Evolutionary conservation across 805 yeast species (phyloP).

Genomic region (Candida caryicola): DNA sequence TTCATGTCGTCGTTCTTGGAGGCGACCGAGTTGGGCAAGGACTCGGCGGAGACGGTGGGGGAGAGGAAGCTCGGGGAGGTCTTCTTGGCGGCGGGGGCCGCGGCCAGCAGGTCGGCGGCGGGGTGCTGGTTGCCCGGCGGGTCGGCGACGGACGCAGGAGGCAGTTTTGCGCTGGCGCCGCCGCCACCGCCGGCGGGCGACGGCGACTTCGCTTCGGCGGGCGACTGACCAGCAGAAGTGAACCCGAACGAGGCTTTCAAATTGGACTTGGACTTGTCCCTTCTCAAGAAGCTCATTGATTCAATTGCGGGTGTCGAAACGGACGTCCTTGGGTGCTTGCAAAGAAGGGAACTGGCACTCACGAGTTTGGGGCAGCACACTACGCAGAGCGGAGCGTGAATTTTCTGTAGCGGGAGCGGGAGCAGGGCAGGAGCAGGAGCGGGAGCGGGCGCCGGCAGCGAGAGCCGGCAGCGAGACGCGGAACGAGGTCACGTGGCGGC

Average conservation of each 20-base stretch:
- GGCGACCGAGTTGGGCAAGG: slow-evolving; percentile 2
- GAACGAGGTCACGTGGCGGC: background rate
- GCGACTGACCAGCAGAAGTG: slow-evolving; percentile 11
- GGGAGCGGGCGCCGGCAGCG: no score
- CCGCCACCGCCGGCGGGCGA: slow-evolving; percentile 2
- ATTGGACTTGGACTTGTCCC: slow-evolving; percentile 21
- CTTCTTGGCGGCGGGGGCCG: background rate
- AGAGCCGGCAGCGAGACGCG: background rate
- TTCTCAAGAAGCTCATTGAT: slow-evolving; percentile 24
- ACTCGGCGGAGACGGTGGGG: slow-evolving; percentile 8
- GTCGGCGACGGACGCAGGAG: background rate
- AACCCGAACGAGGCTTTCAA: slow-evolving; percentile 7
- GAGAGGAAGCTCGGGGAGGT: slow-evolving; percentile 5
- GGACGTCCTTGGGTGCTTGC: background rate
- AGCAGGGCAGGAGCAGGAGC: no score
- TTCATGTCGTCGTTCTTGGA: slow-evolving; percentile 2
- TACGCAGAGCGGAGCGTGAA: no score
- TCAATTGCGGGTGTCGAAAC: background rate
- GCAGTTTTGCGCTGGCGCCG: background rate
- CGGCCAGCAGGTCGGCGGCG: background rate
- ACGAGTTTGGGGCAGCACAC: background rate
- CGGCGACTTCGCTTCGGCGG: background rate
- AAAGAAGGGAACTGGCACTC: background rate
- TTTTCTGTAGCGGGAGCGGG: no score
- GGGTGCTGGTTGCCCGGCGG: slow-evolving; percentile 1